A percentile compares a stretch with the other conserved stretches of the same genome.
phyloP scores from a whole-genome alignment of 225 moss, liverwort and hornwort genomes.

The Bryoerythrophyllum caledonicum region DNA sequence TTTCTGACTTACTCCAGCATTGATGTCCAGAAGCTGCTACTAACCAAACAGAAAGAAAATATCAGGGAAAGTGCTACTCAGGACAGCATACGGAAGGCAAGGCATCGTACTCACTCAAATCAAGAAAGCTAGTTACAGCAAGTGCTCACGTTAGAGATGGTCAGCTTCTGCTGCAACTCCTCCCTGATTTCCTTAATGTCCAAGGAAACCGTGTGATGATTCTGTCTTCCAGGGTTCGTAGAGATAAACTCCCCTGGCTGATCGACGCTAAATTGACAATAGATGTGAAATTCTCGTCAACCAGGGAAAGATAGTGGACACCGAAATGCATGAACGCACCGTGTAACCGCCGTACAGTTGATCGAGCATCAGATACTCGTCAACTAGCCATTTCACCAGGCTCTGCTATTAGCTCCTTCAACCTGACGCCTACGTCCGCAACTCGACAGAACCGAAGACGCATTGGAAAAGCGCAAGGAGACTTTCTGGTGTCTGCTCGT shows the following conservation, averaged over 20 bases:
- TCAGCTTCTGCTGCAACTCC: slow-evolving; percentile 58
- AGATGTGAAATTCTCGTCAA: background rate
- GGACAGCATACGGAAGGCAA: background rate
- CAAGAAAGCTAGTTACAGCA: slow-evolving; percentile 53
- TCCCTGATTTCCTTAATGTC: slow-evolving; percentile 44
- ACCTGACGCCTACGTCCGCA: slow-evolving; percentile 11
- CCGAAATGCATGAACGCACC: slow-evolving; percentile 24
- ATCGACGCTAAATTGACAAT: no score
- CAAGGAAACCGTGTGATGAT: background rate
- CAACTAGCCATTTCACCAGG: slow-evolving; percentile 54
- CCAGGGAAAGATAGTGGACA: background rate
- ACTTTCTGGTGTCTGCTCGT: background rate
- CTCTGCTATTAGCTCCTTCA: slow-evolving; percentile 47
- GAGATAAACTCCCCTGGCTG: background rate
- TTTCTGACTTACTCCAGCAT: no score
- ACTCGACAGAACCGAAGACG: background rate
- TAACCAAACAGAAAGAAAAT: background rate
- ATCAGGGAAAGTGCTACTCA: background rate
- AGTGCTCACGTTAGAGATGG: slow-evolving; percentile 39
- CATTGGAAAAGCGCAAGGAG: background rate
- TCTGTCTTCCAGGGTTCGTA: background rate
- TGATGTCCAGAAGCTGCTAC: background rate
- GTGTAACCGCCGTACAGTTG: slow-evolving; percentile 32
- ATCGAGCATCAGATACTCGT: slow-evolving; percentile 41
- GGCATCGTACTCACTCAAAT: slow-evolving; percentile 36